Evolutionary conservation across 75 land plant genomes (phyloP).

Genomic region (Pinus taeda): DNA sequence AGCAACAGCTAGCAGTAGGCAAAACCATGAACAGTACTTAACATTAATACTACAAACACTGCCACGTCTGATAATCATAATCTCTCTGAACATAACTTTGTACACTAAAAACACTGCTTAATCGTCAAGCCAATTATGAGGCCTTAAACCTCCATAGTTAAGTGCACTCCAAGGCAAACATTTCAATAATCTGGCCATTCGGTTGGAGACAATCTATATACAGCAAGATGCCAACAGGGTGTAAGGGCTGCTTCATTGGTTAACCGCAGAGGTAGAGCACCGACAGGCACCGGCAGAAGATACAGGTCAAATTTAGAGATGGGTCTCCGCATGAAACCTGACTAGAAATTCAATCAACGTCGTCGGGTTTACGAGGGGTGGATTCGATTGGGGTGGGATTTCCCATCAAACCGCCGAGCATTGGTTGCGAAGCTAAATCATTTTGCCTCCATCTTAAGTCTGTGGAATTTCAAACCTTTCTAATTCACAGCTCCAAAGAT

Average conservation of each 20-base stretch:
- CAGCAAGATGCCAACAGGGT: too few species aligned
- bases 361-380: slow-evolving; percentile 6
- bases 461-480: background rate
- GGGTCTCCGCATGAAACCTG: background rate
- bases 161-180: too few species aligned
- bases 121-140: too few species aligned
- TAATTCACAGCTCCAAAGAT: background rate
- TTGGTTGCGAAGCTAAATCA: slow-evolving; percentile 7
- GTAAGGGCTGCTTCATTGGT: too few species aligned
- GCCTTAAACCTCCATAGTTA: too few species aligned
- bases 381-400: slow-evolving; percentile 1
- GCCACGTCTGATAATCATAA: background rate
- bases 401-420: slow-evolving; percentile 12
- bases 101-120: background rate
- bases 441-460: slow-evolving; percentile 10
- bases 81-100: background rate
- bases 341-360: background rate
- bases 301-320: background rate
- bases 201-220: too few species aligned
- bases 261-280: background rate
- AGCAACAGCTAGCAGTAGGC: background rate
- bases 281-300: slow-evolving; percentile 2
- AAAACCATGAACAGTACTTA: background rate
- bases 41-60: background rate
- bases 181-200: too few species aligned